Conservation (phyloP, 768 basidiomycete genomes). For the Heimioporus sp. region DNA sequence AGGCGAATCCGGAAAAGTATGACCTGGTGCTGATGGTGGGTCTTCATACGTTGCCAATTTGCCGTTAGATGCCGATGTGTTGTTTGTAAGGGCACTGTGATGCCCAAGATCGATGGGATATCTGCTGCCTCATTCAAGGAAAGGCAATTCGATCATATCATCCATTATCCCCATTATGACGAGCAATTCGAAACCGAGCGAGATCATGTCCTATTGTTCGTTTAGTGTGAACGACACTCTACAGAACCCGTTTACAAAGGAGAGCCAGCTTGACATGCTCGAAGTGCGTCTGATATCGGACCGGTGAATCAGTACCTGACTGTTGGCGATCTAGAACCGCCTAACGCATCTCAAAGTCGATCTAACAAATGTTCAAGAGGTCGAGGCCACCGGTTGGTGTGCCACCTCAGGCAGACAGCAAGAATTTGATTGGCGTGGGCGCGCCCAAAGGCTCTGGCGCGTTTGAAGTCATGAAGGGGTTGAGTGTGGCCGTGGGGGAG, state of each 20-base stretch:
- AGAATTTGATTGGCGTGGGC: slow-evolving; percentile 50
- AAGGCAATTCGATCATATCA: slow-evolving; percentile 89
- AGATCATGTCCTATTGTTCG: slow-evolving; percentile 78
- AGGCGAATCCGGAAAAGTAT: slow-evolving; percentile 96
- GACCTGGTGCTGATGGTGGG: slow-evolving; percentile 93
- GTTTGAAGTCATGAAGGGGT: slow-evolving; percentile 17
- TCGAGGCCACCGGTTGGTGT: slow-evolving; percentile 62
- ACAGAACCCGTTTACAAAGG: slow-evolving; percentile 96
- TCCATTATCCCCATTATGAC: slow-evolving; percentile 99
- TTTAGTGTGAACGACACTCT: slow-evolving; percentile 96
- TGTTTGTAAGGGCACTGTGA: slow-evolving; percentile 81
- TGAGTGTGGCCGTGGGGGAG: slow-evolving; percentile 27
- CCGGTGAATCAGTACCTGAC: background rate
- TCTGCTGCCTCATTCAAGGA: slow-evolving; percentile 92
- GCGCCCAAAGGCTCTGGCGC: slow-evolving; percentile 22
- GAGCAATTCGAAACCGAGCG: slow-evolving; percentile 87
- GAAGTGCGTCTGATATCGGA: slow-evolving; percentile 49
- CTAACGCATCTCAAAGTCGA: slow-evolving; percentile 82
- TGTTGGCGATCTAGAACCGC: slow-evolving; percentile 63
- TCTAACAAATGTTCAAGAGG: slow-evolving; percentile 70
- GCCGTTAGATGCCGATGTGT: background rate
- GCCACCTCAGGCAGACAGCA: slow-evolving; percentile 60
- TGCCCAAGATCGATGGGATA: slow-evolving; percentile 86
- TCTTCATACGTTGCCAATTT: too few relatives aligned
- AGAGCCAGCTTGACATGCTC: slow-evolving; percentile 86